Evolutionary conservation across 805 yeast genomes (phyloP), one percentile per base, ranked within the genome.

Genomic region (Kodamaea laetipori): DNA sequence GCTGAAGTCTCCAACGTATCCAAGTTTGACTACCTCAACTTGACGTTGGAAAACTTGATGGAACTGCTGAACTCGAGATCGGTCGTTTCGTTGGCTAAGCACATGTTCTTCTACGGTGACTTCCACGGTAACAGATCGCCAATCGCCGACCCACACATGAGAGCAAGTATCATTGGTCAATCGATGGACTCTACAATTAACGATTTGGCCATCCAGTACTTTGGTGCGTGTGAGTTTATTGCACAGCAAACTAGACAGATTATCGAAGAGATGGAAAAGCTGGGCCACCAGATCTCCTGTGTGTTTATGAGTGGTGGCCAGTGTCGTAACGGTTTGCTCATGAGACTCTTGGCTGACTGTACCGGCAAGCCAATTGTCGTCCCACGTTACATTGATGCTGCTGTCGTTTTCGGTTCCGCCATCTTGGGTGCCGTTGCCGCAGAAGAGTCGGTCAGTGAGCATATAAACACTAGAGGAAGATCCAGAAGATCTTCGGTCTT

Each of bases 181-280:
- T 80, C 92, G 2, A 88, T 94, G 95, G 98, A 94, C 61, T 70
- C 78, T 8, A 82, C 96, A 0, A 71, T 94, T 32, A 88, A 90
- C 54, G 88, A 86, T 49, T 72, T 94, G 53, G 97, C 97, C 0
- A 63, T 88, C 47, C 84, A 81, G 53, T 94, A 94, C 60, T 76
- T 90, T 39, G 97, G 87, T 12, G 96, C 98, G 4, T 89, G 97
- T 65, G 99, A 94, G 69, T 94, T 94, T 56, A 90, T 94, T 63
- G 97, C 96, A 39, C 96, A 90, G 61, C 99, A 94, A 70, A 92
- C 98, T 0, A 81, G 97, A 57, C 99, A 94, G 57, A 94, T 94
- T 58, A 83, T 92, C 26, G 94, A 87, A 53, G 81, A 82, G 49
- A 85, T 94, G 89, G 82, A 80, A 53, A 66, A 72, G 43, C 72